A percentile compares a stretch with the other conserved stretches of the same genome.
These are phyloP conservation scores for Pythium plurisporium DNA, from an alignment of 352 stramenopile genomes.

Conservation along the genomic window DNA sequence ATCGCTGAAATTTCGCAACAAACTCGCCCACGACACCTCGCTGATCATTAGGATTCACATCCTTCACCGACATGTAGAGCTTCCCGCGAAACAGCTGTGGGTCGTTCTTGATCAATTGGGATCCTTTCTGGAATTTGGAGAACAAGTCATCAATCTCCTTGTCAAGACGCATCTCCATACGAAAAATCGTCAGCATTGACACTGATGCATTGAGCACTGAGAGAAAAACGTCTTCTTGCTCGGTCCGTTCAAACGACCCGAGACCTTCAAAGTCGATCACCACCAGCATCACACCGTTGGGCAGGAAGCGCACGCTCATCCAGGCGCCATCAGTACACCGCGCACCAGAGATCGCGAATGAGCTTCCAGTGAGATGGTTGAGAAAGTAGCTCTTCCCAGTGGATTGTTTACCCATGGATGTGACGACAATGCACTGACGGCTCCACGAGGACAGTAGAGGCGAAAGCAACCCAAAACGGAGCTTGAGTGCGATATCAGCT, in stretches of 20 bases:
- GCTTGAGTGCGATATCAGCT: constrained; percentile 4
- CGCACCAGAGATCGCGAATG: constrained; percentile 62
- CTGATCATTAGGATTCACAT: constrained; percentile 66
- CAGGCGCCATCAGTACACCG: constrained; percentile 64
- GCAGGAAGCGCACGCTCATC: constrained; percentile 53
- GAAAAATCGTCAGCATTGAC: constrained; percentile 74
- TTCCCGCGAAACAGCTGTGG: constrained; percentile 48
- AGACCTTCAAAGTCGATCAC: constrained; percentile 79
- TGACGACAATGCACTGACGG: constrained; percentile 42
- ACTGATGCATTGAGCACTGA: constrained; percentile 69
- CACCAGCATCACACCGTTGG: constrained; percentile 44
- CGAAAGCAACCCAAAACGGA: constrained; percentile 31
- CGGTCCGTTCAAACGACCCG: constrained; percentile 64
- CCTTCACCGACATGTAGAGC: constrained; percentile 71
- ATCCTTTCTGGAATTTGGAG: constrained; percentile 52
- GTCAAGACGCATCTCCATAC: constrained; percentile 75
- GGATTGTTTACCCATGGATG: constrained; percentile 70
- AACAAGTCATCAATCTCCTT: constrained; percentile 75
- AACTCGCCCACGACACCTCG: constrained; percentile 47
- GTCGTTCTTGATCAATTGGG: constrained; percentile 36
- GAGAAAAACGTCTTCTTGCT: constrained; percentile 76
- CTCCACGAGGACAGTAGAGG: constrained; percentile 37
- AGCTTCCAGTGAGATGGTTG: constrained; percentile 71
- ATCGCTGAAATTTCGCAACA: constrained; percentile 39
- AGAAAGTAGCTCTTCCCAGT: constrained; percentile 80